Percentiles rank a stretch among this genome's conserved stretches.
Conservation (phyloP, 352 stramenopile genomes). For the Phytophthora ramorum region DNA sequence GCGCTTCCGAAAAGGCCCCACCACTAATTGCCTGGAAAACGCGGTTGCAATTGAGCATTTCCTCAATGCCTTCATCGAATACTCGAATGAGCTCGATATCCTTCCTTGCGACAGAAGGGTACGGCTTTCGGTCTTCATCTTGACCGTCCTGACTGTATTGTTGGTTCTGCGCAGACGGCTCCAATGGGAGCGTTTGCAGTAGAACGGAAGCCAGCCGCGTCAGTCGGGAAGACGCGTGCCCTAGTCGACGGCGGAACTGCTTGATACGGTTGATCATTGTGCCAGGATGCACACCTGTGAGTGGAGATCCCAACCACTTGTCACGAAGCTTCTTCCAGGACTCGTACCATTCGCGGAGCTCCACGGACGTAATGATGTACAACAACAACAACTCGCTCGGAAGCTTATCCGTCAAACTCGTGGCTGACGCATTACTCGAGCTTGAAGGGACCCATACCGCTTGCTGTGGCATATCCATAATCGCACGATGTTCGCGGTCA, state of each 20-base stretch:
- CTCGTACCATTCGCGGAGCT: conserved; percentile 62
- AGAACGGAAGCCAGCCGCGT: conserved; percentile 25
- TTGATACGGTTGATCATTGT: conserved; percentile 64
- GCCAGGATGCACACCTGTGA: conserved; percentile 51
- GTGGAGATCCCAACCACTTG: conserved; percentile 53
- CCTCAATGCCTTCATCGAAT: conserved; percentile 52
- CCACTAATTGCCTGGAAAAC: conserved; percentile 61
- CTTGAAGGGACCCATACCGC: conserved; percentile 4
- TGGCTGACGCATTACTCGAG: conserved; percentile 10
- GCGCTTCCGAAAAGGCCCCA: conserved; percentile 44
- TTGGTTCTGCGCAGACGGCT: not conserved
- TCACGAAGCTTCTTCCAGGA: conserved; percentile 54
- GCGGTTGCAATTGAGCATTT: conserved; percentile 47
- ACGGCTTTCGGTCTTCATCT: conserved; percentile 9
- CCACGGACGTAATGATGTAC: conserved; percentile 60
- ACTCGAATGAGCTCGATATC: conserved; percentile 43
- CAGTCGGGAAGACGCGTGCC: conserved; percentile 45
- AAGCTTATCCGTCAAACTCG: conserved; percentile 35
- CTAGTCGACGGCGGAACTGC: conserved; percentile 61
- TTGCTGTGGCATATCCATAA: conserved; percentile 38
- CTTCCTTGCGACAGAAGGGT: conserved; percentile 24
- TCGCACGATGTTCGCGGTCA: conserved; percentile 52
- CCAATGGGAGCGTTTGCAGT: conserved; percentile 17
- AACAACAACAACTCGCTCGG: conserved; percentile 56
- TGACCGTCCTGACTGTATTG: not conserved